These are phyloP conservation scores for Hysterangium stoloniferum DNA, from an alignment of 768 basidiomycete species.

Conservation along the genomic window DNA sequence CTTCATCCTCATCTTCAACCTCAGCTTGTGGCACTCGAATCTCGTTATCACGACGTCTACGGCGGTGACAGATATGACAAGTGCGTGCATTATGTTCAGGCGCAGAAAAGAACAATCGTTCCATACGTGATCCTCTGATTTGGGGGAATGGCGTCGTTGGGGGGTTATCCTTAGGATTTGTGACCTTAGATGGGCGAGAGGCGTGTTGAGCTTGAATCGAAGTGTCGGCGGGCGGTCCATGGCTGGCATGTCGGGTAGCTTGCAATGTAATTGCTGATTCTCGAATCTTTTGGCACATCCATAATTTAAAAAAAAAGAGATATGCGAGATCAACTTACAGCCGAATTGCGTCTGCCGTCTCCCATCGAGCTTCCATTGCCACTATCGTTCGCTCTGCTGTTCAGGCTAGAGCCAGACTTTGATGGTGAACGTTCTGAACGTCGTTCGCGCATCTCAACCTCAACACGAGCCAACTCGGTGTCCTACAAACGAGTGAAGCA, in stretches of 20 bases:
- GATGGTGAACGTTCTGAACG: constrained; percentile 41
- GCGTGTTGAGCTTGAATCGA: constrained; percentile 1
- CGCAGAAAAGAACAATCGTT: constrained; percentile 74
- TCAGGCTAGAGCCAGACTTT: constrained; percentile 1
- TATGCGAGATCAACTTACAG: not conserved
- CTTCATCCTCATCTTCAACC: constrained; percentile 38
- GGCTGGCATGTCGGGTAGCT: too few species aligned
- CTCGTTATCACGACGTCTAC: constrained; percentile 15
- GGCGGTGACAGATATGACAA: constrained; percentile 58
- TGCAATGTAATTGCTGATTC: too few species aligned
- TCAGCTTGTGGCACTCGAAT: constrained; percentile 6
- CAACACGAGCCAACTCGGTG: constrained; percentile 6
- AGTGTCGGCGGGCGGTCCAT: not conserved
- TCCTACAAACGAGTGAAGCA: not conserved
- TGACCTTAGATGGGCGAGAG: constrained; percentile 12
- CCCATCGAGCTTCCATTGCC: not conserved
- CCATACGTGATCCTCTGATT: constrained; percentile 71
- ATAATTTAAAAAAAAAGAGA: not conserved
- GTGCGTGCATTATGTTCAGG: constrained; percentile 68
- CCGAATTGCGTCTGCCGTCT: not conserved
- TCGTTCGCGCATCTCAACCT: constrained; percentile 35
- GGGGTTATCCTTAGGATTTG: not conserved
- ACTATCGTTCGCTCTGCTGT: not conserved
- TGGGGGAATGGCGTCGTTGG: constrained; percentile 64
- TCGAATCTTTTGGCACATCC: constrained; percentile 2